These are phyloP conservation scores for Cryptococcus jaspeensis DNA, from an alignment of 1,284 basidiomycete genomes.

Conservation along the genomic window DNA sequence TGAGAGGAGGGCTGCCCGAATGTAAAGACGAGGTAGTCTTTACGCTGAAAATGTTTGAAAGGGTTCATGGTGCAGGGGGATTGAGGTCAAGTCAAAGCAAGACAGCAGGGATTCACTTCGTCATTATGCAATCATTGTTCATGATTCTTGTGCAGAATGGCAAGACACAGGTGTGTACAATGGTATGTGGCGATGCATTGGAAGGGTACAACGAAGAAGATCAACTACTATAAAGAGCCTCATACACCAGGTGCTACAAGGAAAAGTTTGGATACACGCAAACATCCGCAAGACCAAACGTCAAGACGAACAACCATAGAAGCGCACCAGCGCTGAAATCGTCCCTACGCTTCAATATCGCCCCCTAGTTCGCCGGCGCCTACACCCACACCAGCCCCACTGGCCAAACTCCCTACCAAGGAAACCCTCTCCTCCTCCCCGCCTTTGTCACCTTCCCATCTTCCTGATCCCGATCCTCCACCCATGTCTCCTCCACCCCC, in stretches of 20 bases:
- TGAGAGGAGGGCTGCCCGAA: conserved; percentile 7
- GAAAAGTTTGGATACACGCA: not conserved
- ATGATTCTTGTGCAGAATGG: not conserved
- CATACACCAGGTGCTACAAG: too few relatives aligned
- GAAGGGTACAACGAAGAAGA: too few relatives aligned
- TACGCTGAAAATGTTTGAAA: not conserved
- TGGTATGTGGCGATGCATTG: not conserved
- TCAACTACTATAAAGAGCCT: too few relatives aligned
- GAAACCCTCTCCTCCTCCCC: not conserved
- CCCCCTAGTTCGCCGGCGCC: not conserved
- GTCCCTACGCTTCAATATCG: too few relatives aligned
- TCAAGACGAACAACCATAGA: not conserved
- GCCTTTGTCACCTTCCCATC: not conserved
- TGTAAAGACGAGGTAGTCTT: not conserved
- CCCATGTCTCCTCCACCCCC: not conserved
- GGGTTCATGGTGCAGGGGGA: not conserved
- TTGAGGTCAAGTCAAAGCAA: not conserved
- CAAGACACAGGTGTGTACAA: not conserved
- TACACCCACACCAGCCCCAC: not conserved
- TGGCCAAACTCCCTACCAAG: not conserved
- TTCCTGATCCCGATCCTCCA: not conserved
- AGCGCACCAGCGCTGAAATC: not conserved
- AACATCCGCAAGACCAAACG: not conserved
- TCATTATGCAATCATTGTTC: not conserved
- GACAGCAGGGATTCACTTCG: not conserved